Conservation (phyloP, 2,329 filamentous ascomycete genomes). For the Colletotrichum tofieldiae region DNA sequence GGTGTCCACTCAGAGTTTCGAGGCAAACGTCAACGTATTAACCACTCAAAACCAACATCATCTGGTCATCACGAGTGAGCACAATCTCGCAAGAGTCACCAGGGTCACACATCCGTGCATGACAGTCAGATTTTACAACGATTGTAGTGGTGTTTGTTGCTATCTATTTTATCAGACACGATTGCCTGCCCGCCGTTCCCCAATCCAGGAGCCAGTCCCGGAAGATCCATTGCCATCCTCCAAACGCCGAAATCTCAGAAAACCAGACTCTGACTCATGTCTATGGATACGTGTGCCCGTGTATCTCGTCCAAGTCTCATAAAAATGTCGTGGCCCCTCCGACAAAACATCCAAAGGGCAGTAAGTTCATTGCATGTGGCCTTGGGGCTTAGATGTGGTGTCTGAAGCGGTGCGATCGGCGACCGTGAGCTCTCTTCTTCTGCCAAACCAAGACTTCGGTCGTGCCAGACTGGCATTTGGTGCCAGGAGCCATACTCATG, state of each 20-base stretch:
- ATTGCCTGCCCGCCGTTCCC: constrained; percentile 23
- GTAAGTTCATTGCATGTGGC: neutral
- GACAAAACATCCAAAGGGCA: constrained; percentile 29
- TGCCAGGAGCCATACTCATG: constrained; percentile 68
- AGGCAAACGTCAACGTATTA: neutral
- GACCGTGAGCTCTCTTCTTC: constrained; percentile 41
- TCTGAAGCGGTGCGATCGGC: constrained; percentile 29
- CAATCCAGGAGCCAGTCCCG: constrained; percentile 37
- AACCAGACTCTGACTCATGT: constrained; percentile 29
- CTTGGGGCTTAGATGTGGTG: constrained; percentile 31
- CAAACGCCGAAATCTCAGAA: constrained; percentile 37
- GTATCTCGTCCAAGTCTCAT: constrained; percentile 39
- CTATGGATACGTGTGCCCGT: constrained; percentile 29
- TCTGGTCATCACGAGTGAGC: too few species aligned
- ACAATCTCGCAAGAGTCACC: neutral
- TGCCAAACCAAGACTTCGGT: constrained; percentile 47
- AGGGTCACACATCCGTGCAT: neutral
- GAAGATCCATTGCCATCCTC: constrained; percentile 32
- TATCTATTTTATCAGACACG: constrained; percentile 25
- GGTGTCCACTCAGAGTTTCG: neutral
- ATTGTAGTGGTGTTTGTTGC: constrained; percentile 23
- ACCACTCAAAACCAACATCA: constrained; percentile 10
- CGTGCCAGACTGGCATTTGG: constrained; percentile 60
- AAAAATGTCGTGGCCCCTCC: constrained; percentile 36
- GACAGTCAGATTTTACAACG: constrained; percentile 1